These are phyloP conservation scores for Crinitomyces ghanaensis DNA, from an alignment of 805 yeast species.

Conservation along the genomic window DNA sequence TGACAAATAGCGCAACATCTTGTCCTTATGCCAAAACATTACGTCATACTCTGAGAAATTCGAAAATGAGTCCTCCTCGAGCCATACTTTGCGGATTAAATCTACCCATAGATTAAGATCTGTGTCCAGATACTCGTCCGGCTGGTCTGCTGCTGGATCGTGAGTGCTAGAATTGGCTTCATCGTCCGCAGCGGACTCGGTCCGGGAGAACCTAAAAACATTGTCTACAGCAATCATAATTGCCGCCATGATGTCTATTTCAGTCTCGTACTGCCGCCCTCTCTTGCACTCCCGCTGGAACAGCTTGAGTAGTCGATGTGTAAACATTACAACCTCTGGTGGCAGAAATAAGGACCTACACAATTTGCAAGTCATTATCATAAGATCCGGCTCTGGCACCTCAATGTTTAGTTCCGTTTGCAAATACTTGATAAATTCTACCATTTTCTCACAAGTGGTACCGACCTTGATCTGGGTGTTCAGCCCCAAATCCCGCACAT, in stretches of 20 bases:
- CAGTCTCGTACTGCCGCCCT: conserved; percentile 8
- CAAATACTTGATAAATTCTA: too few species aligned
- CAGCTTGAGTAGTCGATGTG: too few species aligned
- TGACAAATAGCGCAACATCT: conserved; percentile 36
- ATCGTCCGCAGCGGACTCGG: too few species aligned
- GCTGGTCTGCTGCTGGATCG: too few species aligned
- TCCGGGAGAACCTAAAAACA: conserved; percentile 20
- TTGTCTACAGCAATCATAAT: conserved; percentile 11
- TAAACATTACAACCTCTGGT: conserved; percentile 1
- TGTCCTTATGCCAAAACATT: conserved; percentile 36
- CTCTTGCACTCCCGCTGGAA: too few species aligned
- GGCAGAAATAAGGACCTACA: not conserved
- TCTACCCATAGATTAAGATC: conserved; percentile 31
- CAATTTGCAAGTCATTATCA: conserved; percentile 1
- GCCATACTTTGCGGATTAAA: conserved; percentile 20
- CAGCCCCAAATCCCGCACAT: conserved; percentile 32
- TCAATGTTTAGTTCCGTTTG: conserved; percentile 1
- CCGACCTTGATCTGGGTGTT: too few species aligned
- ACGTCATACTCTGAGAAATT: conserved; percentile 28
- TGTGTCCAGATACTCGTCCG: too few species aligned
- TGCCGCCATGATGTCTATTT: conserved; percentile 6
- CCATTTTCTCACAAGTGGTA: too few species aligned
- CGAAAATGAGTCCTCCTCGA: conserved; percentile 15
- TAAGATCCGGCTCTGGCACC: conserved; percentile 2
- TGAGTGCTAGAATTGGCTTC: too few species aligned